Evolutionary conservation across 2,329 filamentous ascomycete genomes (phyloP), one percentile per base, ranked within the genome.

Genomic region (Pseudogymnoascus sp.): DNA sequence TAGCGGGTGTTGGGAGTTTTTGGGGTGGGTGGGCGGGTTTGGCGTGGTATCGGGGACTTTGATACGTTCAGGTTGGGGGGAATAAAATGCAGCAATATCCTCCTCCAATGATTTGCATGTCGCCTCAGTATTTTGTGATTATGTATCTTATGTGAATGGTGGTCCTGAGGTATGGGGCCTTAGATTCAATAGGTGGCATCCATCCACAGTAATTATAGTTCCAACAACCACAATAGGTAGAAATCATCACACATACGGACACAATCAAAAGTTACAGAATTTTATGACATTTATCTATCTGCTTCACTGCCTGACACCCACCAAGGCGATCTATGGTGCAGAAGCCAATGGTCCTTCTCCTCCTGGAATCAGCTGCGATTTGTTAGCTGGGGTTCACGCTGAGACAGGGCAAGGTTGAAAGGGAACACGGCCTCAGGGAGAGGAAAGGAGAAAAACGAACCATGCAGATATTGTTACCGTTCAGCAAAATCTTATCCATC

Each of bases 401-500:
- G 14, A 29, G 18, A n/a, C 6, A 31, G 26, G 47, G 23, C 3
- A 29, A 10, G 26, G 21, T 31, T 29, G 26, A 29, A 54, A 54
- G 11, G 14, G 45, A 12, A 6, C 6, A 5, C 11, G 29, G 21
- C 5, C 29, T 10, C 31, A 16, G 2, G 23, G 3, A 10, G 18
- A 29, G 23, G 10, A 4, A 10, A 5, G 34, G 36, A 51, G 62
- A 26, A 12, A 42, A 62, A 69, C 81, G 63, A 83, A 96, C 95
- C 95, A 99, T 99, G 89, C 93, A 97, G 68, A 99, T 91, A 73
- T 97, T 97, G 79, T 99, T 99, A 64, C 95, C 95, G 73, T 99
- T 99, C 40, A 99, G 80, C 45, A 99, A 79, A 66, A 99, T 96
- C 81, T 97, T 97, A 61, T 92, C 84, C 42, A 99, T 84, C 76